phyloP scores from a whole-genome alignment of 129 eudicot species.

The Artemisia tridentata region DNA sequence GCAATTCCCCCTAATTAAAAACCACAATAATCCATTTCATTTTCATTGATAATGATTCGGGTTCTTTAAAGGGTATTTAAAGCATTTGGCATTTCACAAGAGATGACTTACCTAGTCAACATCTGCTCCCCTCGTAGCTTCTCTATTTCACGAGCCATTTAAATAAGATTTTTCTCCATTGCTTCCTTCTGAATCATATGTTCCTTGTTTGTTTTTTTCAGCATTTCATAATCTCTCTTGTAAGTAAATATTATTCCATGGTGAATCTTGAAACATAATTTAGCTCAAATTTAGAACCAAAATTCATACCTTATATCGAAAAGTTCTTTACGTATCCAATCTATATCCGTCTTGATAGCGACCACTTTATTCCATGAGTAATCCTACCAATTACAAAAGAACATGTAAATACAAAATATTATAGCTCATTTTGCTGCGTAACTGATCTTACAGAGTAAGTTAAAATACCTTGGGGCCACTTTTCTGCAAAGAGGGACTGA shows the following conservation, averaged over 20 bases:
- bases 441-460: no score
- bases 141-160: slow-evolving; percentile 87
- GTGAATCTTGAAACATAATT: background rate
- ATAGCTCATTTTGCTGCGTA: no score
- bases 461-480: no score
- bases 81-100: background rate
- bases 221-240: slow-evolving; percentile 69
- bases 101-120: slow-evolving; percentile 43
- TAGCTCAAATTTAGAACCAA: background rate
- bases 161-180: slow-evolving; percentile 79
- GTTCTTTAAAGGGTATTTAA: no score
- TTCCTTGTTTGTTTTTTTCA: slow-evolving; percentile 81
- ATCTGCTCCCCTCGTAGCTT: slow-evolving; percentile 75
- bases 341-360: slow-evolving; percentile 58
- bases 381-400: no score
- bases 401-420: no score
- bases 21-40: background rate
- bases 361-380: no score
- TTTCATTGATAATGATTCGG: background rate
- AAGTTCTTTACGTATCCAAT: slow-evolving; percentile 69
- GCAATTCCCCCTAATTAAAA: background rate
- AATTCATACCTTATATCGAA: slow-evolving; percentile 58
- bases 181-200: slow-evolving; percentile 62
- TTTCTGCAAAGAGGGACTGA: no score
- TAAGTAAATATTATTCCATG: background rate